Conservation (phyloP, 163 green algal species). For the Smithsoniella earleae region DNA sequence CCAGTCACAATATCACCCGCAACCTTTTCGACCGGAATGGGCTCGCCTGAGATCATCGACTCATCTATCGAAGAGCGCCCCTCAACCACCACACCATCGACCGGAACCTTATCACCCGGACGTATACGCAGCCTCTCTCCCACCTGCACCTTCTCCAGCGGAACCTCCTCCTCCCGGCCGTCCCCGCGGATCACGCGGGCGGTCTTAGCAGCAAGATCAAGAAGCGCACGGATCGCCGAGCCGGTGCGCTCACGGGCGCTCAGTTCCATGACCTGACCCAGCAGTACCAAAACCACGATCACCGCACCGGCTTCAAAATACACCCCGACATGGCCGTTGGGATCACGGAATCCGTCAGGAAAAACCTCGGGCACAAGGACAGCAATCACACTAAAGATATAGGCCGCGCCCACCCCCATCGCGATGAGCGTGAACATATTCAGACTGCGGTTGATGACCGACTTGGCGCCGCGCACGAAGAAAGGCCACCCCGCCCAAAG, state of each 20-base stretch:
- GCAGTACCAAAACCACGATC: not conserved
- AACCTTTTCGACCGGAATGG: constrained; percentile 48
- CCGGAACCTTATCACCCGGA: constrained; percentile 69
- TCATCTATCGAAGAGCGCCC: constrained; percentile 70
- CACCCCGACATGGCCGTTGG: not conserved
- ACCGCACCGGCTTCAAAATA: constrained; percentile 21
- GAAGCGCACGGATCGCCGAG: not conserved
- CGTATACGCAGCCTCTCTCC: constrained; percentile 62
- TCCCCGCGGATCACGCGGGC: not conserved
- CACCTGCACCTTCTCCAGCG: constrained; percentile 40
- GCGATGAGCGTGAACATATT: constrained; percentile 19
- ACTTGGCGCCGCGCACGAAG: not conserved
- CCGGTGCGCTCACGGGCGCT: constrained; percentile 7
- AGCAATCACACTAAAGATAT: not conserved
- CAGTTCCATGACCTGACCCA: constrained; percentile 18
- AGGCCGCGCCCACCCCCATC: not conserved
- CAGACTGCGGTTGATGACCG: not conserved
- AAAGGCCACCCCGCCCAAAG: not conserved
- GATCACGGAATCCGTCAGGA: not conserved
- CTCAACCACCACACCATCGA: constrained; percentile 67
- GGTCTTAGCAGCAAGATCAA: constrained; percentile 4
- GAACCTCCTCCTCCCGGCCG: not conserved
- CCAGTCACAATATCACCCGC: constrained; percentile 39
- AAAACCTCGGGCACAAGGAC: not conserved
- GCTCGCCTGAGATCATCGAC: constrained; percentile 64